Evolutionary conservation across 169 alveolate species (phyloP).

Genomic region (Plasmodium billcollinsi): DNA sequence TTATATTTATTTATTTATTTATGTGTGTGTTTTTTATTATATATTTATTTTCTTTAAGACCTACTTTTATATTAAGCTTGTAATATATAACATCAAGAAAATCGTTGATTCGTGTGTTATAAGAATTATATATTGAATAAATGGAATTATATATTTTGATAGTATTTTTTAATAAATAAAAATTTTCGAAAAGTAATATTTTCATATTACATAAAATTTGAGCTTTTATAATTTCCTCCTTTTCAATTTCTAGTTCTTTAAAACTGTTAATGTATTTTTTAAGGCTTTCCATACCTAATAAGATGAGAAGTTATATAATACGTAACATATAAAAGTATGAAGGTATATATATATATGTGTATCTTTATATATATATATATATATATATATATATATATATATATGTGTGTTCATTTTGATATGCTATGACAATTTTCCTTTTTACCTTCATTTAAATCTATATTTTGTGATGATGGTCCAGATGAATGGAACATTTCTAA

Average conservation of each 20-base stretch:
- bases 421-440: not conserved
- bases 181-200: conserved; percentile 53
- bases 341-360: too few species aligned
- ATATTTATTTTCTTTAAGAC: not conserved
- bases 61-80: conserved; percentile 67
- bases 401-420: not conserved
- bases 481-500: conserved; percentile 35
- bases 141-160: conserved; percentile 70
- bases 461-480: conserved; percentile 72
- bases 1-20: not conserved
- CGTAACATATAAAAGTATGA: not conserved
- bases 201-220: conserved; percentile 77
- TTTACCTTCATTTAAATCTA: conserved; percentile 66
- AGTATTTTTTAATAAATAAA: conserved; percentile 62
- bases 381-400: not conserved
- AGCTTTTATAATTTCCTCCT: conserved; percentile 73
- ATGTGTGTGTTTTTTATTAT: not conserved
- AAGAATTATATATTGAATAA: conserved; percentile 61
- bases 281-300: conserved; percentile 59
- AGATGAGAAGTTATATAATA: not conserved
- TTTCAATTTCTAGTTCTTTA: conserved; percentile 57
- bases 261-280: conserved; percentile 68
- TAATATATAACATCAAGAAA: conserved; percentile 64
- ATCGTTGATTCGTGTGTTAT: conserved; percentile 61
- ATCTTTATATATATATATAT: not conserved